phyloP scores from a whole-genome alignment of 441 rosid genomes.

The Pelargonium australe region DNA sequence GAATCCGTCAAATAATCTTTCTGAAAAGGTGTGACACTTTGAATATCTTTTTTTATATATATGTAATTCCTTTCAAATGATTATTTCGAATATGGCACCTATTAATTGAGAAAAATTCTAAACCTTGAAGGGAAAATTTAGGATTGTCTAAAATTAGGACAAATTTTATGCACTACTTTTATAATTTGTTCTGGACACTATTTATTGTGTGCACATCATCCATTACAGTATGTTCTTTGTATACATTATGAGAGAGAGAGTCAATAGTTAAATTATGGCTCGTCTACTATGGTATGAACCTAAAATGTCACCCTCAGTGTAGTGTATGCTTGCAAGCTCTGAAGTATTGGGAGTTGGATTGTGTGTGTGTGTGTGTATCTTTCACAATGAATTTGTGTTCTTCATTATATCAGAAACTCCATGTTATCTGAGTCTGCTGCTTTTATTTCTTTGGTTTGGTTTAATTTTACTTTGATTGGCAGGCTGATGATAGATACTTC shows the following conservation, averaged over 20 bases:
- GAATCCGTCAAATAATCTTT: slow-evolving; percentile 40
- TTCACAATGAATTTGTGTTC: neutral
- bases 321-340: neutral
- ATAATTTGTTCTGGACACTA: neutral
- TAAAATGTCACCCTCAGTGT: neutral
- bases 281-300: neutral
- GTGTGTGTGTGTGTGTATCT: neutral
- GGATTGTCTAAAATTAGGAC: slow-evolving; percentile 1
- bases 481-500: slow-evolving; percentile 65
- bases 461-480: slow-evolving; percentile 29
- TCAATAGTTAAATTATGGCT: neutral
- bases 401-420: neutral
- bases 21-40: slow-evolving; percentile 46
- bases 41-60: slow-evolving; percentile 3
- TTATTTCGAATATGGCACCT: neutral
- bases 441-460: slow-evolving; percentile 6
- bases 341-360: neutral
- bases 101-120: neutral
- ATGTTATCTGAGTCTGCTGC: slow-evolving; percentile 11
- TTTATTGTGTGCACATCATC: slow-evolving; percentile 1
- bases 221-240: neutral
- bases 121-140: neutral
- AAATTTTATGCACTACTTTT: neutral
- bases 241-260: neutral
- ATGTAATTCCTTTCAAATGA: neutral